Evolutionary conservation across 768 basidiomycete species (phyloP).

Genomic region (Lactifluus echinatus): DNA sequence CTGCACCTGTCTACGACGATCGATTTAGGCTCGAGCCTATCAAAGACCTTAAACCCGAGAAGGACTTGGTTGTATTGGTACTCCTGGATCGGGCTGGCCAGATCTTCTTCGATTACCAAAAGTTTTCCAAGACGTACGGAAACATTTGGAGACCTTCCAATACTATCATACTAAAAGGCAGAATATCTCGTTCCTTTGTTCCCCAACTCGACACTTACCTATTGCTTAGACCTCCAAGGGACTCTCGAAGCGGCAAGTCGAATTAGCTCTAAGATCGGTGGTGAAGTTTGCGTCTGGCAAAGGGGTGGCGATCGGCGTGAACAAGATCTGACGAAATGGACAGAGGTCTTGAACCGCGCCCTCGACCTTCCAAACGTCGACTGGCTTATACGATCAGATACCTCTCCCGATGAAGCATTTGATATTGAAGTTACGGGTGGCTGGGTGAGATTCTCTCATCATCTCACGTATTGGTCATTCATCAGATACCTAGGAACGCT

Average conservation of each 20-base stretch:
- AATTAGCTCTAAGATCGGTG: background rate
- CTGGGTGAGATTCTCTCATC: slow-evolving; percentile 3
- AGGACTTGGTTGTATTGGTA: slow-evolving; percentile 10
- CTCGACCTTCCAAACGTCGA: slow-evolving; percentile 8
- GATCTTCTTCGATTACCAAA: slow-evolving; percentile 16
- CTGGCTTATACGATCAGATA: slow-evolving; percentile 17
- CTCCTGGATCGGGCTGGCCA: slow-evolving; percentile 13
- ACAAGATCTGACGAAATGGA: slow-evolving; percentile 10
- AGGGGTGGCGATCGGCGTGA: slow-evolving; percentile 3
- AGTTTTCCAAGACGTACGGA: slow-evolving; percentile 14
- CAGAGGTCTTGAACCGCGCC: slow-evolving; percentile 6
- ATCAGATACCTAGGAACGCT: slow-evolving; percentile 6
- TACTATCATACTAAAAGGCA: slow-evolving; percentile 13
- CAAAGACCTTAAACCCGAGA: slow-evolving; percentile 11
- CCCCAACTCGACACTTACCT: background rate
- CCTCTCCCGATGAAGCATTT: slow-evolving; percentile 12
- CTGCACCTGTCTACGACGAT: slow-evolving; percentile 1
- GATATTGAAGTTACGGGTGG: slow-evolving; percentile 17
- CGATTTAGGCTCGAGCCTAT: slow-evolving; percentile 12
- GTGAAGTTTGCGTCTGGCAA: slow-evolving; percentile 17
- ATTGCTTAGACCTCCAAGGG: slow-evolving; percentile 12
- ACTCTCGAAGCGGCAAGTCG: slow-evolving; percentile 9
- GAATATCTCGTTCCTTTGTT: background rate
- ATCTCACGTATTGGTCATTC: background rate
- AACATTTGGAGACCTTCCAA: slow-evolving; percentile 15